These are phyloP conservation scores for Colletotrichum sojae DNA, from an alignment of 2,329 filamentous ascomycete genomes.

Conservation along the genomic window DNA sequence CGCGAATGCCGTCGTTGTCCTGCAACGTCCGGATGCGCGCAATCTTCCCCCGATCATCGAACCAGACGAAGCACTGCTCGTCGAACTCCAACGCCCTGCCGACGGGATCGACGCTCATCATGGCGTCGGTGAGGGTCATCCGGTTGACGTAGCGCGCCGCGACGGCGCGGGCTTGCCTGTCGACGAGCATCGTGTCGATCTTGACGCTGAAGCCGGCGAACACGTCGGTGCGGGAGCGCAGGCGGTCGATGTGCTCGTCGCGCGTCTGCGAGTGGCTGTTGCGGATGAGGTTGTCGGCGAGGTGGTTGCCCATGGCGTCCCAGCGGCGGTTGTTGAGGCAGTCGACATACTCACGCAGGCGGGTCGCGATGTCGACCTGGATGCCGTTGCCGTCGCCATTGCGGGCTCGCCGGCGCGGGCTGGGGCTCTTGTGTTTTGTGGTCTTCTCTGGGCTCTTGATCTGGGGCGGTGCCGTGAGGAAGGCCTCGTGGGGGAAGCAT, in stretches of 20 bases:
- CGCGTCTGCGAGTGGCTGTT: slow-evolving; percentile 32
- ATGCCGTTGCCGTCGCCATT: slow-evolving; percentile 37
- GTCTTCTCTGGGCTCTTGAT: not conserved
- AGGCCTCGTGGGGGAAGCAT: slow-evolving; percentile 35
- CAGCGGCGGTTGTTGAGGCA: slow-evolving; percentile 35
- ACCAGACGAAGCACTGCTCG: slow-evolving; percentile 40
- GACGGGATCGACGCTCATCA: not conserved
- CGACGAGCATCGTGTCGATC: slow-evolving; percentile 35
- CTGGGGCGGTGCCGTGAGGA: slow-evolving; percentile 14
- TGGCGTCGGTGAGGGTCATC: slow-evolving; percentile 17
- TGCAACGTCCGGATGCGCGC: slow-evolving; percentile 34
- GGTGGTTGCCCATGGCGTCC: slow-evolving; percentile 33
- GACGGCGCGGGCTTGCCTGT: slow-evolving; percentile 27
- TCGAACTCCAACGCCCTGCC: slow-evolving; percentile 31
- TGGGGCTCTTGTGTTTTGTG: slow-evolving; percentile 16
- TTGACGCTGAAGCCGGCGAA: slow-evolving; percentile 30
- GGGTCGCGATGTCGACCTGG: slow-evolving; percentile 35
- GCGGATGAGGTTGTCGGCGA: slow-evolving; percentile 28
- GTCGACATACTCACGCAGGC: slow-evolving; percentile 37
- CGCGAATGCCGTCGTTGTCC: slow-evolving; percentile 36
- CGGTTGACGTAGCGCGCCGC: slow-evolving; percentile 34
- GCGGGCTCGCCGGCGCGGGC: slow-evolving; percentile 8
- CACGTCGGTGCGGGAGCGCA: slow-evolving; percentile 15
- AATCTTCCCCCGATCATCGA: slow-evolving; percentile 34
- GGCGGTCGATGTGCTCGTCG: slow-evolving; percentile 32